Conservation (phyloP, 345 rosid genomes). For the Salix purpurea region DNA sequence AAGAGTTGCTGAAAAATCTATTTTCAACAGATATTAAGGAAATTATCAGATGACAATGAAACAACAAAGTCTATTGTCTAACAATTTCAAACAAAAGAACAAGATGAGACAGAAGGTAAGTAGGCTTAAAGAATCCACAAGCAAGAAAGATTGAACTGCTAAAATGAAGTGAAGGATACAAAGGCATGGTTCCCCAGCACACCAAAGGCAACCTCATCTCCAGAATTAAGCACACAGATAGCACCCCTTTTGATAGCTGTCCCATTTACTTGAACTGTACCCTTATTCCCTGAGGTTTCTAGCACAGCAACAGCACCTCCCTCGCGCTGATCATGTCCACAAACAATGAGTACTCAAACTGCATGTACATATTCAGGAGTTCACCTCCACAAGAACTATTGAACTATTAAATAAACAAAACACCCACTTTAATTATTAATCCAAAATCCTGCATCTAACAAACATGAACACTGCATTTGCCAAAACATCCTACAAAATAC, state of each 20-base stretch:
- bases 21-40: conserved; percentile 35
- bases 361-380: conserved; percentile 54
- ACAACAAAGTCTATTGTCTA: conserved; percentile 2
- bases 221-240: conserved; percentile 47
- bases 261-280: conserved; percentile 65
- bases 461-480: neutral
- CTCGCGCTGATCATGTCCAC: conserved; percentile 79
- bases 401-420: conserved; percentile 10
- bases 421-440: neutral
- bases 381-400: conserved; percentile 43
- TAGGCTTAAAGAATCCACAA: conserved; percentile 1
- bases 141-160: conserved; percentile 7
- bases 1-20: conserved; percentile 74
- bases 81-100: neutral
- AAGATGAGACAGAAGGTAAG: neutral
- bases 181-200: conserved; percentile 55
- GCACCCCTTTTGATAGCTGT: conserved; percentile 43
- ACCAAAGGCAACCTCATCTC: conserved; percentile 81
- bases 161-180: conserved; percentile 55
- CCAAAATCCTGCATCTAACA: neutral
- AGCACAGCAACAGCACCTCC: conserved; percentile 53
- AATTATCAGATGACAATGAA: conserved; percentile 5
- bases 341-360: conserved; percentile 65
- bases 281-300: conserved; percentile 68
- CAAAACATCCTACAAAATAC: neutral